Evolutionary conservation across 352 stramenopile genomes (phyloP).

Genomic region (Globisporangium nagaii): DNA sequence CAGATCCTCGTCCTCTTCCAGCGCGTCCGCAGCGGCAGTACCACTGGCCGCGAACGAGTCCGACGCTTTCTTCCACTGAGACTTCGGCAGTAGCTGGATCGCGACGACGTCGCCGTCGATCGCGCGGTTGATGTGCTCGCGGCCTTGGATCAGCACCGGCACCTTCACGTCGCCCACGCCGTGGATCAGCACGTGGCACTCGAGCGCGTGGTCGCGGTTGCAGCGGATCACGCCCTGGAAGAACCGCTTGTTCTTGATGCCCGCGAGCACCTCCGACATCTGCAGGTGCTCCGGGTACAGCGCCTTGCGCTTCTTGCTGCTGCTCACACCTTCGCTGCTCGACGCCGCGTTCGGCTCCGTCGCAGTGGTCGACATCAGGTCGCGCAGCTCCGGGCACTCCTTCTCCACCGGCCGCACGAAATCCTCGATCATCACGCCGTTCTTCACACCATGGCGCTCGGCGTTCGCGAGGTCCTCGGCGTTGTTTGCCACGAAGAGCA

Average conservation of each 20-base stretch:
- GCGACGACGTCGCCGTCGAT: constrained; percentile 98
- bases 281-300: constrained; percentile 77
- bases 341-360: constrained; percentile 14
- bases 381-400: constrained; percentile 45
- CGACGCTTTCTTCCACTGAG: constrained; percentile 70
- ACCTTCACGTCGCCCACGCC: constrained; percentile 54
- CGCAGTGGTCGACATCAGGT: constrained; percentile 42
- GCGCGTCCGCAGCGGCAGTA: constrained; percentile 27
- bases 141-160: constrained; percentile 64
- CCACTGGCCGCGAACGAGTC: constrained; percentile 58
- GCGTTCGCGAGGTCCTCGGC: constrained; percentile 45
- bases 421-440: constrained; percentile 49
- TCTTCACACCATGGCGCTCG: constrained; percentile 33
- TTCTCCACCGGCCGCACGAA: constrained; percentile 51
- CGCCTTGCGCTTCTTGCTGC: constrained; percentile 32
- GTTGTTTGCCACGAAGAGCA: constrained; percentile 66
- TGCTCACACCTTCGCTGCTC: constrained; percentile 37
- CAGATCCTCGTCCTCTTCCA: constrained; percentile 37
- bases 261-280: constrained; percentile 71
- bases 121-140: constrained; percentile 93
- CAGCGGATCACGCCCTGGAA: constrained; percentile 88
- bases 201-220: constrained; percentile 82
- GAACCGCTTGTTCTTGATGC: constrained; percentile 84
- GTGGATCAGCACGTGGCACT: constrained; percentile 79
- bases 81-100: constrained; percentile 90